Base-by-base conservation (phyloP, 129 eudicot genomes). In the Tagetes patula region DNA sequence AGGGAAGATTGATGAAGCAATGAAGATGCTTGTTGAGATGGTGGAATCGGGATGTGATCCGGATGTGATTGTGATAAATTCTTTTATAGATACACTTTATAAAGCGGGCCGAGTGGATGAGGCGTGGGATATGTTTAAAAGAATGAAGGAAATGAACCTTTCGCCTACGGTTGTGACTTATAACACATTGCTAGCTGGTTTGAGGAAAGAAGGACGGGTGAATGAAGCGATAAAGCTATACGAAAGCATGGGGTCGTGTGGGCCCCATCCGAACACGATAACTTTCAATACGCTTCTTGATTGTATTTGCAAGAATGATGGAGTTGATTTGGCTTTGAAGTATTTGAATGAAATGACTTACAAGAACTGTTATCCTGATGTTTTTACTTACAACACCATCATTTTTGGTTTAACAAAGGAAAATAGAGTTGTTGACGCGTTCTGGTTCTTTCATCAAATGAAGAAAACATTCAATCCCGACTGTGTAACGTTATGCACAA, bases 381-480 rank as follows among this genome's bases (percentile, higher is more conserved):
- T 86, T 77, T 87, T 90, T 82, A 94, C 97, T 46, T 94, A 90
- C 65, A 94, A 94, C 70, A 90, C 88, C 7, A 66, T 94, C 60
- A 94, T 94, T 12, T 88, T 70, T 65, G 97, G 99, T 6, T 79
- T 94, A 55, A 84, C 86, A n/a, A 88, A 72, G 77, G 92, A 83
- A 30, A 72, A 78, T 70, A 79, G 96, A 79, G 82, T 90, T 75
- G 46, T 42, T 70, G 91, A 88, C 65, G 99, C 99, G 2, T 90
- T 94, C 14, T 88, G 89, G 88, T 59, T 94, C 69, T 94, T 90
- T 84, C 86, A 90, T 80, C 99, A 88, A 77, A 90, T 94, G 99
- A 85, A 81, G 79, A 94, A 94, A 80, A 67, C 50, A 39, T 69
- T 84, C 10, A 71, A 77, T 79, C 97, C 97, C 1, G 97, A 94